phyloP scores from a whole-genome alignment of 768 basidiomycete species.

The Lentinula edodes region DNA sequence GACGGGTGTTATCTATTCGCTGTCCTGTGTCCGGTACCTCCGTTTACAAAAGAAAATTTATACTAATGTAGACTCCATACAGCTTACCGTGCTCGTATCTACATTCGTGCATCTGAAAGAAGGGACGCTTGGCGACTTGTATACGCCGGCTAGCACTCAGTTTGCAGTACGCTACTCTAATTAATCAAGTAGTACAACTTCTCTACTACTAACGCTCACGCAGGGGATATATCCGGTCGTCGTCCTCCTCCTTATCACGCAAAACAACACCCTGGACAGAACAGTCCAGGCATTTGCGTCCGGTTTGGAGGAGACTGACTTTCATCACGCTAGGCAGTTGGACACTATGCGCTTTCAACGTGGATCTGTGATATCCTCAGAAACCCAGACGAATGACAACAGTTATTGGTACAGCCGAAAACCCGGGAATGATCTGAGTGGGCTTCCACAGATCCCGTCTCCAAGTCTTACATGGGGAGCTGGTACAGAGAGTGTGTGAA shows the following conservation, averaged over 20 bases:
- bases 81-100: slow-evolving; percentile 8
- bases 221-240: slow-evolving; percentile 10
- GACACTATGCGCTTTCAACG: not conserved
- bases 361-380: not conserved
- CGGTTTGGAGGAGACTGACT: not conserved
- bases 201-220: not conserved
- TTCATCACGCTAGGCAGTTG: not conserved
- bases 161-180: slow-evolving; percentile 9
- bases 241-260: slow-evolving; percentile 6
- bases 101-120: slow-evolving; percentile 8
- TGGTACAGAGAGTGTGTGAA: too few relatives aligned
- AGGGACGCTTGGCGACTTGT: slow-evolving; percentile 14
- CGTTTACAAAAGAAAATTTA: not conserved
- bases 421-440: too few relatives aligned
- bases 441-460: too few relatives aligned
- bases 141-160: slow-evolving; percentile 11
- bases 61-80: too few relatives aligned
- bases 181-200: not conserved
- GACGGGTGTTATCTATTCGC: not conserved
- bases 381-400: not conserved
- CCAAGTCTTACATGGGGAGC: too few relatives aligned
- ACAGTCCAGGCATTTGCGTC: not conserved
- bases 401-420: not conserved
- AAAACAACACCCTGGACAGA: not conserved
- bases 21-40: not conserved